Evolutionary conservation across 75 land plant species (phyloP), one percentile per base, ranked within the genome.

Genomic region (Isoetes taiwanensis): DNA sequence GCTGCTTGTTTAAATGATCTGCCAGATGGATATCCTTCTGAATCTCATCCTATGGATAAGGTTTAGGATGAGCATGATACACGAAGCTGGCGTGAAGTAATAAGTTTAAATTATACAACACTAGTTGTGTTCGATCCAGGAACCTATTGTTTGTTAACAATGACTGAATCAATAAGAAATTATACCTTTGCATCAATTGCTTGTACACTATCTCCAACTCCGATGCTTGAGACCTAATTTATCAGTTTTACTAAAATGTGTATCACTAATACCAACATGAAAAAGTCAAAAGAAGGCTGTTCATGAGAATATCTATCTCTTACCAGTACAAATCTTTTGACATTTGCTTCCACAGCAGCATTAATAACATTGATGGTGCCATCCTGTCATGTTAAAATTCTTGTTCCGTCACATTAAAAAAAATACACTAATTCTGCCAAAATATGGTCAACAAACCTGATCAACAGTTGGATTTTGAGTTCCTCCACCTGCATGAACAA

Each of bases 181-280:
- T n/a, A 16, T 53, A 75, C 78, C 76, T 61, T 50, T 16, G 57
- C 69, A 63, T 75, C 76, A 30, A 75, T 30, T 41, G 78, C 78
- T 56, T 66, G 66, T 32, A 65, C 57, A 42, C 78, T 75, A 32
- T 75, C 65, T 9, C 78, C 78, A 34, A 52, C 70, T 26, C 78
- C 78, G 50, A 75, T 66, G 32, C 78, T 75, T 12, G 78, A 75
- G 23, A 75, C 64, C 77, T 74, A n/a, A n/a, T n/a, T n/a, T n/a
- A n/a, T n/a, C n/a, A n/a, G n/a, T n/a, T n/a, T n/a, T n/a, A n/a
- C n/a, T n/a, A n/a, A n/a, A n/a, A n/a, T n/a, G n/a, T n/a, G n/a
- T n/a, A n/a, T n/a, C n/a, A n/a, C n/a, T n/a, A n/a, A n/a, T n/a
- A n/a, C n/a, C n/a, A n/a, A n/a, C n/a, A n/a, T n/a, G n/a, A n/a